Evolutionary conservation across 768 basidiomycete genomes (phyloP).

Genomic region (Amanita brunnescens): DNA sequence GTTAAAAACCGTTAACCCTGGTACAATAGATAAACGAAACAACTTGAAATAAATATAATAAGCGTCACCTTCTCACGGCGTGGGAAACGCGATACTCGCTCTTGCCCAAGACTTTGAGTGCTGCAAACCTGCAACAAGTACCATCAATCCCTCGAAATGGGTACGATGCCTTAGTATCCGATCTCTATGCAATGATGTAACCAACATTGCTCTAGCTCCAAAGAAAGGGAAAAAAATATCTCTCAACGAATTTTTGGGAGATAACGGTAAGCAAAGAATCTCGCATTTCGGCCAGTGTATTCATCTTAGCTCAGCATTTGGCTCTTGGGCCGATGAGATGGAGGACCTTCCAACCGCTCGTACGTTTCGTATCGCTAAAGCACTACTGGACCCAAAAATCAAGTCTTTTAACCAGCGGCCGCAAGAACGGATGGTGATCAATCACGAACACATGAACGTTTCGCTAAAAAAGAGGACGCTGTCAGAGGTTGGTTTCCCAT

Average conservation of each 20-base stretch:
- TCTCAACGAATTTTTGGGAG: constrained; percentile 86
- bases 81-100: background rate
- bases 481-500: constrained; percentile 21
- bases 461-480: constrained; percentile 52
- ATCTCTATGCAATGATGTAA: background rate
- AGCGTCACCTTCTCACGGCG: background rate
- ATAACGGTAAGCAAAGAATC: constrained; percentile 50
- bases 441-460: constrained; percentile 43
- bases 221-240: constrained; percentile 92
- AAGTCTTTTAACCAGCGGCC: constrained; percentile 45
- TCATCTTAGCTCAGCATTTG: constrained; percentile 45
- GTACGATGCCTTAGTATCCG: background rate
- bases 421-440: constrained; percentile 61
- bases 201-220: constrained; percentile 46
- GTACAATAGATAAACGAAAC: too few species aligned
- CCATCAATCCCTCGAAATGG: background rate
- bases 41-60: too few species aligned
- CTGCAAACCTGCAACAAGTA: background rate
- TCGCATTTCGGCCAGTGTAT: constrained; percentile 11
- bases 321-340: constrained; percentile 99
- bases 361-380: constrained; percentile 34
- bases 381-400: constrained; percentile 7
- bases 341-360: constrained; percentile 88
- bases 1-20: too few species aligned
- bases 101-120: background rate